A percentile compares a stretch with the other conserved stretches of the same genome.
Evolutionary conservation across 2,329 filamentous ascomycete species (phyloP).

Genomic region (Epichloe brachyelytri): DNA sequence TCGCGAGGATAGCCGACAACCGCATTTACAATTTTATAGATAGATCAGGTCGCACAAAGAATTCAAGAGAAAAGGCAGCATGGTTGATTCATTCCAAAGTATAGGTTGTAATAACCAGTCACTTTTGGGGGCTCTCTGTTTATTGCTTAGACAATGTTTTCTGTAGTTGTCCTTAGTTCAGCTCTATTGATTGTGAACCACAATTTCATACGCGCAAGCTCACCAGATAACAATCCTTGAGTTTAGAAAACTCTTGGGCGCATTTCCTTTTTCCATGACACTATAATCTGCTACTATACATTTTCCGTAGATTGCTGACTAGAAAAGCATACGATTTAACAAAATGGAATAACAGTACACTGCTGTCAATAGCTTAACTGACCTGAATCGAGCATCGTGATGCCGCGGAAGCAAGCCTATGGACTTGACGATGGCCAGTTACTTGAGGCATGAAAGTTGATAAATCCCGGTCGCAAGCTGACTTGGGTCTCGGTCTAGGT

Average conservation of each 20-base stretch:
- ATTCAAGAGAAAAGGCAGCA: not conserved
- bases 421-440: constrained; percentile 32
- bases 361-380: constrained; percentile 5
- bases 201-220: constrained; percentile 12
- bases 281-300: constrained; percentile 88
- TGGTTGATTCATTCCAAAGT: not conserved
- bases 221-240: constrained; percentile 85
- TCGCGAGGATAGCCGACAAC: not conserved
- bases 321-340: not conserved
- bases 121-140: not conserved
- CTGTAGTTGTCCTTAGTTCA: not conserved
- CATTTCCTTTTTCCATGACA: constrained; percentile 83
- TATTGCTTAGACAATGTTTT: constrained; percentile 17
- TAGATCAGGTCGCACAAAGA: not conserved
- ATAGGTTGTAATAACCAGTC: too few species aligned
- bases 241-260: constrained; percentile 63
- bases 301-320: constrained; percentile 82
- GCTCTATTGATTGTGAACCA: not conserved
- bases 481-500: not conserved
- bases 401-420: constrained; percentile 40
- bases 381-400: constrained; percentile 45
- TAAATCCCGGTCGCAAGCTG: too few species aligned
- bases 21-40: not conserved
- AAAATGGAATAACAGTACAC: not conserved
- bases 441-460: constrained; percentile 1